phyloP scores from a whole-genome alignment of 495 filamentous ascomycete genomes.

The Aspergillus sclerotiicarbonarius region DNA sequence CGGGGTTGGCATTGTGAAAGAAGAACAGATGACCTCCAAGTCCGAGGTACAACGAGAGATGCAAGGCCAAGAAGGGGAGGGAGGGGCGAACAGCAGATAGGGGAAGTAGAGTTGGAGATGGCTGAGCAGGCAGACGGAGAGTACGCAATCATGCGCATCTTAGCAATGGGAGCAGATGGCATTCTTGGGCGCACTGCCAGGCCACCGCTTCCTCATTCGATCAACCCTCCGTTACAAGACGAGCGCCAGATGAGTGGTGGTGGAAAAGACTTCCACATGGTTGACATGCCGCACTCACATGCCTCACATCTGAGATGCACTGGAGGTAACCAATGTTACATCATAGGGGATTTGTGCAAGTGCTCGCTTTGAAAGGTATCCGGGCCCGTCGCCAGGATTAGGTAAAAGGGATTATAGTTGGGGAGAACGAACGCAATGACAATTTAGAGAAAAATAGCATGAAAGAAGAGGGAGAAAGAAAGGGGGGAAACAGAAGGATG shows the following conservation, averaged over 20 bases:
- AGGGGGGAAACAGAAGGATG: background rate
- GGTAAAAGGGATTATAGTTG: background rate
- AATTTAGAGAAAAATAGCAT: background rate
- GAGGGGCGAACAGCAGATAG: background rate
- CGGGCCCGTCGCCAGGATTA: background rate
- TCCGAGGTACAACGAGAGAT: background rate
- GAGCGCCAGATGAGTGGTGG: background rate
- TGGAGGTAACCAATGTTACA: background rate
- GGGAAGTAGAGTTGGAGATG: background rate
- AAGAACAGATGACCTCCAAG: background rate
- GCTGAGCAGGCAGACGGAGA: background rate
- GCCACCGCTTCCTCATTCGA: background rate
- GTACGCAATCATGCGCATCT: background rate
- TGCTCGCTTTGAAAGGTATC: background rate
- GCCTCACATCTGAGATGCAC: conserved; percentile 1
- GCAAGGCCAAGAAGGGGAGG: background rate
- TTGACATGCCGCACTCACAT: background rate
- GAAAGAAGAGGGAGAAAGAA: background rate
- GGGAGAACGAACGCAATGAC: background rate
- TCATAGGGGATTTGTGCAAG: background rate
- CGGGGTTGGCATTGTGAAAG: background rate
- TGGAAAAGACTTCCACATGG: background rate
- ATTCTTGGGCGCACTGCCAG: background rate
- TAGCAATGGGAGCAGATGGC: background rate
- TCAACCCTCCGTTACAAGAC: background rate